Base-by-base conservation (phyloP, 495 filamentous ascomycete genomes). In the Schizothecium vesticola region DNA sequence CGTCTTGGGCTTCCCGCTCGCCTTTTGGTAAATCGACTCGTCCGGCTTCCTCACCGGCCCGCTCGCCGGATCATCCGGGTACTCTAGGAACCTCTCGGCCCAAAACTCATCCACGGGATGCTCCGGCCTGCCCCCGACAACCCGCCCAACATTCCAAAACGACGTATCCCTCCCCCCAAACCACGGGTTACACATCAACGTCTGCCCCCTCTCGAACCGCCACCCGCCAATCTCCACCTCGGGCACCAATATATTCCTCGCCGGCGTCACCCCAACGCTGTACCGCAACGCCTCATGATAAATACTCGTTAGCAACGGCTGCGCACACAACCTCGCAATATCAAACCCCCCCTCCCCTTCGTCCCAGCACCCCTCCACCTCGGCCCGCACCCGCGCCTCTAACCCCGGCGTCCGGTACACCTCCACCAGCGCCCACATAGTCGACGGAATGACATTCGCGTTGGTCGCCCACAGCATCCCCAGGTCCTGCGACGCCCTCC, bases 51-150 rank as follows among this genome's bases (percentile, higher is more conserved):
- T 66, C 7, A 70, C 36, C 9, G 78, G 78, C 7, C 78, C 79
- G 31, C 75, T 78, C 3, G 55, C n/a, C 13, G 78, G 72, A 57
- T 80, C 75, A 59, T 70, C 70, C 0, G 76, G 71, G 19, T 77
- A 79, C n/a, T 75, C 70, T 13, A 82, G 58, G 56, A 80, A 82
- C 4, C 77, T 73, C 69, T 81, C 79, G 25, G 77, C 75, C 79
- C 79, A 82, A 69, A 78, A 81, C 1, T 63, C 43, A 22, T 79
- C 72, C 1, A 81, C 64, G 0, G 78, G 74, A 43, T 79, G 71
- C 56, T 69, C 63, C 7, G 51, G 36, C 36, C 23, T 61, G 28
- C 24, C 71, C n/a, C 25, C 31, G 7, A 67, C 31, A 6, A 65
- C 24, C 31, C 65, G 65, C 1, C 76, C 76, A 10, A 64, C 61